Evolutionary conservation across 129 eudicot genomes (phyloP).

Genomic region (Chrysanthemum lavandulifolium): DNA sequence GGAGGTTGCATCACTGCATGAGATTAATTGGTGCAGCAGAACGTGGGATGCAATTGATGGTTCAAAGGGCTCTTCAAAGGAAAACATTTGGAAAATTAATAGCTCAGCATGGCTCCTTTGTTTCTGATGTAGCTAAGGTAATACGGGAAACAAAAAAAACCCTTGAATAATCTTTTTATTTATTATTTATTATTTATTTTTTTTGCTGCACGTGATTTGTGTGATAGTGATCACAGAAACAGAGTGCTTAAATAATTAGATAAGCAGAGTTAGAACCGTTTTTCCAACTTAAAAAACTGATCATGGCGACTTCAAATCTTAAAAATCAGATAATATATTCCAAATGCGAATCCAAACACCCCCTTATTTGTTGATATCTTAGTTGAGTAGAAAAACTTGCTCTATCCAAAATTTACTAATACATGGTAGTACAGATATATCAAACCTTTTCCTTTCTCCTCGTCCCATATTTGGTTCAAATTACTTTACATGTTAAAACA

Average conservation of each 20-base stretch:
- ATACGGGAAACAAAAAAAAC: neutral
- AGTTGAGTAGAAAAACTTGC: neutral
- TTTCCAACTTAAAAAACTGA: no score
- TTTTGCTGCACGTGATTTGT: no score
- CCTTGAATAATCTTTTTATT: no score
- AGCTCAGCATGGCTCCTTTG: conserved; percentile 94
- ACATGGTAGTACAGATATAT: neutral
- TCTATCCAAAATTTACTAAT: neutral
- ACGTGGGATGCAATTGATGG: conserved; percentile 97
- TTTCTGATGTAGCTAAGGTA: conserved; percentile 88
- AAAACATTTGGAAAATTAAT: conserved; percentile 79
- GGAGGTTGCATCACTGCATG: conserved; percentile 99
- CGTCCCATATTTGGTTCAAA: neutral
- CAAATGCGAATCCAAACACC: no score
- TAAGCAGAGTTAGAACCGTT: no score
- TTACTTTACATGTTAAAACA: neutral
- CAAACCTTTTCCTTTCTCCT: neutral
- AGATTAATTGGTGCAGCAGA: conserved; percentile 96
- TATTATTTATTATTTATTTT: no score
- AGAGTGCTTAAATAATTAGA: no score
- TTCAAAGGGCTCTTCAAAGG: conserved; percentile 80
- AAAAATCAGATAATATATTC: no score
- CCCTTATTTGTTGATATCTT: neutral
- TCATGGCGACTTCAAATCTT: no score
- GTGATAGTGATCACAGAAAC: no score